Evolutionary conservation across 2,329 filamentous ascomycete species (phyloP).

Genomic region (Cercospora sp.): DNA sequence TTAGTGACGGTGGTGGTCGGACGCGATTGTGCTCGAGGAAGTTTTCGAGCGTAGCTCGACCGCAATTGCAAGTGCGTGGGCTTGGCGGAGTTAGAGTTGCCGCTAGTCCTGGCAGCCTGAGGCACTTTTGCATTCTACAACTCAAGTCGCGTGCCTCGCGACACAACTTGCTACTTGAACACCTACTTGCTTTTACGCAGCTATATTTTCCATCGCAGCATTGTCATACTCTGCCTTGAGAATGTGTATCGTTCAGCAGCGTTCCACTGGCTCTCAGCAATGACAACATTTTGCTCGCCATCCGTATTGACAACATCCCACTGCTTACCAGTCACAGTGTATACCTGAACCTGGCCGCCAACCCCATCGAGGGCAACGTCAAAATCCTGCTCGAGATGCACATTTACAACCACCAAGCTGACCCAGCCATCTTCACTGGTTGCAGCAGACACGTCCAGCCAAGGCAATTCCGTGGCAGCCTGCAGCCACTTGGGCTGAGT

Average conservation of each 20-base stretch:
- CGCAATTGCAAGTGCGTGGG: constrained; percentile 7
- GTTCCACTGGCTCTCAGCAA: constrained; percentile 64
- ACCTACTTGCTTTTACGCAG: neutral
- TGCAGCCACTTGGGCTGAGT: constrained; percentile 67
- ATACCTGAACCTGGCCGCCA: constrained; percentile 54
- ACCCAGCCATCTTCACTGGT: constrained; percentile 61
- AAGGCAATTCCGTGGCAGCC: constrained; percentile 67
- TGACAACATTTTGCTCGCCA: constrained; percentile 61
- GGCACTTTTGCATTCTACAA: neutral
- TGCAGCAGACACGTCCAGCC: constrained; percentile 66
- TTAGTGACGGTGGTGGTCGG: constrained; percentile 17
- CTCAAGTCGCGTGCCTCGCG: neutral
- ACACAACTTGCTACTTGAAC: neutral
- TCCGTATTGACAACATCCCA: constrained; percentile 63
- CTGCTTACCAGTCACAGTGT: constrained; percentile 60
- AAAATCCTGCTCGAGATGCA: constrained; percentile 60
- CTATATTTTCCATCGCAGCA: constrained; percentile 58
- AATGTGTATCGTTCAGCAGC: constrained; percentile 64
- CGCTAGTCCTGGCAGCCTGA: constrained; percentile 1
- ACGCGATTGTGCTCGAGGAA: constrained; percentile 15
- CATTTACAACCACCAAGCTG: constrained; percentile 72
- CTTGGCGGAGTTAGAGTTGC: constrained; percentile 4
- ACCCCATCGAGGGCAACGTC: constrained; percentile 61
- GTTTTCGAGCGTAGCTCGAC: constrained; percentile 1
- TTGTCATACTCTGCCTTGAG: constrained; percentile 67